Conservation (phyloP, 441 rosid species). For the Syzygium malaccense region DNA sequence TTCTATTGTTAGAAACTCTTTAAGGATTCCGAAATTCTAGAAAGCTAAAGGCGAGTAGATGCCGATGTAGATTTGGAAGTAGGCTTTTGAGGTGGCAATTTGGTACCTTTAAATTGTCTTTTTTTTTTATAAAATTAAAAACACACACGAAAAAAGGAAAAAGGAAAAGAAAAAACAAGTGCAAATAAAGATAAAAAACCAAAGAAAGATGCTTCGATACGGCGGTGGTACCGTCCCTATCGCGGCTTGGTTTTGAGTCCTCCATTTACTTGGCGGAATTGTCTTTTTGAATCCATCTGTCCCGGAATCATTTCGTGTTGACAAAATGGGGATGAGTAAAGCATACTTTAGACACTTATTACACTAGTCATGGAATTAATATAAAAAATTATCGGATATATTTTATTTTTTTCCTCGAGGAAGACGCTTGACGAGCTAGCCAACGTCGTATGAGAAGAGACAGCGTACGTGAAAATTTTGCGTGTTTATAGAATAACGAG, state of each 20-base stretch:
- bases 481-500: background rate
- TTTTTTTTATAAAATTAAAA: background rate
- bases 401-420: background rate
- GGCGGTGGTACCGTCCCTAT: slow-evolving; percentile 29
- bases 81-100: slow-evolving; percentile 33
- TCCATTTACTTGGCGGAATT: background rate
- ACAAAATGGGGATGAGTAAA: background rate
- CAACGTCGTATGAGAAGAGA: background rate
- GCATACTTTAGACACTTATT: background rate
- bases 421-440: background rate
- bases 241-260: background rate
- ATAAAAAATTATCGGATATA: background rate
- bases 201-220: background rate
- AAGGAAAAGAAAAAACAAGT: background rate
- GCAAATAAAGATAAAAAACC: background rate
- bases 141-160: background rate
- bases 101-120: slow-evolving; percentile 25
- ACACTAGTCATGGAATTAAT: background rate
- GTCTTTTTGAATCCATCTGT: background rate
- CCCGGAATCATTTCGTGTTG: background rate
- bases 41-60: slow-evolving; percentile 15
- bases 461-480: background rate
- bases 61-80: slow-evolving; percentile 17
- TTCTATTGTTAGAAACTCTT: slow-evolving; percentile 22
- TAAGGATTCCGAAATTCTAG: slow-evolving; percentile 26